Evolutionary conservation across 305 asterid species (phyloP), one percentile per base, ranked within the genome.

Genomic region (Rubia occidens): DNA sequence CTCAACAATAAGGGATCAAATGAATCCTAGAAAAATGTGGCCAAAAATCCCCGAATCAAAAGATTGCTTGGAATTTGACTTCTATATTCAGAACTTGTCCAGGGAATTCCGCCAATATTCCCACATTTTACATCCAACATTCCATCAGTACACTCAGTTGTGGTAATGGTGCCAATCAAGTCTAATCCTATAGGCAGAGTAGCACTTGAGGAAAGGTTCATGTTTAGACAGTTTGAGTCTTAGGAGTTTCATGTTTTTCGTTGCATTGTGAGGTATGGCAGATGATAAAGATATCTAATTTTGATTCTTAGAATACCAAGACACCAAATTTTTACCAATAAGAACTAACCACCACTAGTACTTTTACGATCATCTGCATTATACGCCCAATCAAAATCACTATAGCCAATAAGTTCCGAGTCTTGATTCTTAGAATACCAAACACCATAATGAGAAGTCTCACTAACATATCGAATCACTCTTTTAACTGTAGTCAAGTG

Each of bases 51-150:
- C 0, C 65, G 74, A 4, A 72, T 88, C 1, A 75, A 60, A 43
- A 69, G 91, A 72, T 17, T 87, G 3, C 96, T 95, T 0, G 97
- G 97, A 1, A 81, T 90, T 1, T 90, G 92, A 8, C 75, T 90
- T 14, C 77, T 90, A 0, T 90, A 90, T 65, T 88, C 97, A 0
- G 92, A 87, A 26, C 84, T 90, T 0, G 97, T 88, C 0, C 92
- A 90, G 45, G 96, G 96, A 4, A 88, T 90, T 60, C 96, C 97
- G 0, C 95, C 92, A 0, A 87, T 90, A 32, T 85, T 86, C 43
- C 80, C 90, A 1, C 92, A 87, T 49, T 89, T 83, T 35, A 75
- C 84, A 21, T 60, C 88, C 11, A 90, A 88, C 24, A 54, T 90
- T 0, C 92, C 90, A 1, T 82, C 96, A 0, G 71, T 90, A 35